A percentile compares a stretch with the other conserved stretches of the same genome.
Evolutionary conservation across 148 eudicot genomes (phyloP).

Genomic region (Polygonum maritimum): DNA sequence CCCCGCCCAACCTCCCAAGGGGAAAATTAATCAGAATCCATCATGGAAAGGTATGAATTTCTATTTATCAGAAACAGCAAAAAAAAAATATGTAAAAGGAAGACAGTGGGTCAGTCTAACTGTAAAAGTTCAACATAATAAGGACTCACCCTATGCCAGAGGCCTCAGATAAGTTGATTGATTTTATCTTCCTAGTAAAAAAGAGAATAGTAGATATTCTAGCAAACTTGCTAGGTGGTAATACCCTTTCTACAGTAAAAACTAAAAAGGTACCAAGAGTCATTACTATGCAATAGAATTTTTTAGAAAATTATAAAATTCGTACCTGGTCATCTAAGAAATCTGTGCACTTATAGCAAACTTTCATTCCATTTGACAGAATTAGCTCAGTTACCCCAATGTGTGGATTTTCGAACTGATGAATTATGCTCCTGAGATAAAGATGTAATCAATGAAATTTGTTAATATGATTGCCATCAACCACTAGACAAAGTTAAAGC

Average conservation of each 20-base stretch:
- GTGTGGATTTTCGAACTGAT: constrained; percentile 39
- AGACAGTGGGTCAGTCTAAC: not conserved
- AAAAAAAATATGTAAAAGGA: too few relatives aligned
- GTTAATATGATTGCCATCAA: too few relatives aligned
- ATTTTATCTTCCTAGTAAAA: not conserved
- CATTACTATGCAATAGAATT: not conserved
- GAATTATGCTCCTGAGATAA: constrained; percentile 42
- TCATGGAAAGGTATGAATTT: not conserved
- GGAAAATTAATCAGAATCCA: too few relatives aligned
- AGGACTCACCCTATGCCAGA: not conserved
- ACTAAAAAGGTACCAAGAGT: too few relatives aligned
- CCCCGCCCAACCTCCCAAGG: not conserved
- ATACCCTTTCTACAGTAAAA: not conserved
- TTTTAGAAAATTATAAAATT: not conserved
- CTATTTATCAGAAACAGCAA: too few relatives aligned
- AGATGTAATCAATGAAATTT: constrained; percentile 12
- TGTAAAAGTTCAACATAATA: not conserved
- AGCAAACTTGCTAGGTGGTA: not conserved
- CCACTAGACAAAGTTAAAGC: not conserved
- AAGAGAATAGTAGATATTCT: not conserved
- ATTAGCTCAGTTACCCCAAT: constrained; percentile 61
- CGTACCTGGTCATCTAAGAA: constrained; percentile 77
- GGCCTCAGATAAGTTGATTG: not conserved
- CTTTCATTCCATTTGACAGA: constrained; percentile 77
- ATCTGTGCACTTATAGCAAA: constrained; percentile 78